Conservation (phyloP, 2,329 filamentous ascomycete genomes). For the Aspergillus hiratsukae region DNA sequence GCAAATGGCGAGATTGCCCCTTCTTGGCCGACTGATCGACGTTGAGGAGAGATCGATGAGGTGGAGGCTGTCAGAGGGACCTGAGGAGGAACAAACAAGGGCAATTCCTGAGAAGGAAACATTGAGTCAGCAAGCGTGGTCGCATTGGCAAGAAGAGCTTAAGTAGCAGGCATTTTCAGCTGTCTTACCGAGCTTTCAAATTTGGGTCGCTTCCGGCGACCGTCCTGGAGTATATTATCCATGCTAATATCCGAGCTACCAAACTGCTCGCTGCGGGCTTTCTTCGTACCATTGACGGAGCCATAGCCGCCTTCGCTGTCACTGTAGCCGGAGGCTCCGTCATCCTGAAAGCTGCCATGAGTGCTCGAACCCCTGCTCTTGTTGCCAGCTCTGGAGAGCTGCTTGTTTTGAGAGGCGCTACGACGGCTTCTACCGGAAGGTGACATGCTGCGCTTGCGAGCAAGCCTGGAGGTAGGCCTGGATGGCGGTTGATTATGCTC, state of each 20-base stretch:
- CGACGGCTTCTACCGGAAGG: slow-evolving; percentile 67
- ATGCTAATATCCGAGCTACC: slow-evolving; percentile 96
- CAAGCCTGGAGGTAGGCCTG: slow-evolving; percentile 65
- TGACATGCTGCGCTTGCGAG: slow-evolving; percentile 74
- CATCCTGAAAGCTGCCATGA: slow-evolving; percentile 60
- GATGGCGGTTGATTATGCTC: slow-evolving; percentile 60
- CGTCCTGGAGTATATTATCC: slow-evolving; percentile 96
- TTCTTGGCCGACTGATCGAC: slow-evolving; percentile 70
- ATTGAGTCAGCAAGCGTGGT: slow-evolving; percentile 5
- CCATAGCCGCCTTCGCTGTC: slow-evolving; percentile 79
- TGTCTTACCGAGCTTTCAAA: slow-evolving; percentile 89
- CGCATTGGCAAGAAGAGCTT: slow-evolving; percentile 19
- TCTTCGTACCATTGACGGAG: slow-evolving; percentile 66
- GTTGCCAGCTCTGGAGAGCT: slow-evolving; percentile 59
- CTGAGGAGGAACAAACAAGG: slow-evolving; percentile 88
- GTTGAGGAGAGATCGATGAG: slow-evolving; percentile 89
- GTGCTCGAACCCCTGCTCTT: slow-evolving; percentile 64
- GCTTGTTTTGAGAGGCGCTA: slow-evolving; percentile 73
- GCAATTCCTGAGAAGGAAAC: slow-evolving; percentile 67
- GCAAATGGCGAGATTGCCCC: slow-evolving; percentile 66
- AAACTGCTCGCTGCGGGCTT: slow-evolving; percentile 74
- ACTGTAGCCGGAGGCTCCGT: slow-evolving; percentile 72
- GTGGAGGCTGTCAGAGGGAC: slow-evolving; percentile 94
- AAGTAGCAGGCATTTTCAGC: slow-evolving; percentile 7
- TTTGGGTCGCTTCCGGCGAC: slow-evolving; percentile 89